A percentile compares a stretch with the other conserved stretches of the same genome.
Conservation (phyloP, 768 basidiomycete species). For the Harrya chromipes region DNA sequence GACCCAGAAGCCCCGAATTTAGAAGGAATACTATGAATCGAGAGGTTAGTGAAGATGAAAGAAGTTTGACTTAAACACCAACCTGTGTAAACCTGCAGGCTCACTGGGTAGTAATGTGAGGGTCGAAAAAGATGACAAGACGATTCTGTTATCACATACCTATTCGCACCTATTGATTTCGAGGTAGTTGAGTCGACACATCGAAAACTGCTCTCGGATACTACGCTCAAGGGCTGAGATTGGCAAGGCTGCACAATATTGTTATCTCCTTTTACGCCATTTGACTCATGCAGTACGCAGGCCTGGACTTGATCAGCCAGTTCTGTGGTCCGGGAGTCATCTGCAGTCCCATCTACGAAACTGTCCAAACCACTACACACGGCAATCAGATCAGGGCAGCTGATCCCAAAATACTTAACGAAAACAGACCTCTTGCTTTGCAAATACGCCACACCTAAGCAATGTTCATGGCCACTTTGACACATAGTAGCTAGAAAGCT, state of each 20-base stretch:
- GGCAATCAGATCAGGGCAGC: background rate
- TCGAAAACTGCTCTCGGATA: constrained; percentile 23
- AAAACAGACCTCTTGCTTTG: constrained; percentile 14
- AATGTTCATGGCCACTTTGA: background rate
- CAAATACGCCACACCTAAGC: constrained; percentile 20
- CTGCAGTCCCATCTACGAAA: background rate
- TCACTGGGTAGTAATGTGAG: constrained; percentile 3
- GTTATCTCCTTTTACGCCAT: background rate
- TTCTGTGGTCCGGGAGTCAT: background rate
- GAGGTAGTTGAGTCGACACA: constrained; percentile 8
- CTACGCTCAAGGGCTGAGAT: constrained; percentile 17
- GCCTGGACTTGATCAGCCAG: background rate
- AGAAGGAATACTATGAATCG: constrained; percentile 16
- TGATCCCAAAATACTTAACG: background rate
- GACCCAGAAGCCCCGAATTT: constrained; percentile 4
- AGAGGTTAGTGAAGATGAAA: background rate
- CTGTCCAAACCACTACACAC: constrained; percentile 1
- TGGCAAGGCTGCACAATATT: background rate
- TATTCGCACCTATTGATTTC: background rate
- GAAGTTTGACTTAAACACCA: background rate
- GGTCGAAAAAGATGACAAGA: background rate
- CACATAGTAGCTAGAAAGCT: background rate
- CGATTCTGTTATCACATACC: constrained; percentile 4
- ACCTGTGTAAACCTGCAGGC: constrained; percentile 16
- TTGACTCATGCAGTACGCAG: background rate